These are phyloP conservation scores for Daucus carota DNA, from an alignment of 129 eudicot species.

Conservation along the genomic window DH1_v3.0 NC_030381.2:45655001-45655500, in stretches of 20 bases:
- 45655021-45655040: not conserved
- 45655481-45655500: not conserved
- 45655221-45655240: slow-evolving; percentile 70
- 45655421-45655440: not conserved
- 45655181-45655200: slow-evolving; percentile 48
- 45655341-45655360: not conserved
- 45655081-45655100: slow-evolving; percentile 1
- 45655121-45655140: not conserved
- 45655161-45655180: slow-evolving; percentile 68
- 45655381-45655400: not conserved
- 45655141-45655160: slow-evolving; percentile 7
- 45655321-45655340: not conserved
- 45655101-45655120: slow-evolving; percentile 1
- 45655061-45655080: not conserved
- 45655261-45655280: slow-evolving; percentile 46
- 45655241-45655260: slow-evolving; percentile 66
- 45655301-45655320: not conserved
- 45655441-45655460: not conserved
- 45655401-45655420: not conserved
- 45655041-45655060: not conserved
- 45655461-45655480: not conserved
- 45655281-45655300: too few relatives aligned
- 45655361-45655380: not conserved
- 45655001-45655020: not conserved
- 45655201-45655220: slow-evolving; percentile 75